These are phyloP conservation scores for Psilocybe tampanensis DNA, from an alignment of 768 basidiomycete species.

Conservation along the genomic window DNA sequence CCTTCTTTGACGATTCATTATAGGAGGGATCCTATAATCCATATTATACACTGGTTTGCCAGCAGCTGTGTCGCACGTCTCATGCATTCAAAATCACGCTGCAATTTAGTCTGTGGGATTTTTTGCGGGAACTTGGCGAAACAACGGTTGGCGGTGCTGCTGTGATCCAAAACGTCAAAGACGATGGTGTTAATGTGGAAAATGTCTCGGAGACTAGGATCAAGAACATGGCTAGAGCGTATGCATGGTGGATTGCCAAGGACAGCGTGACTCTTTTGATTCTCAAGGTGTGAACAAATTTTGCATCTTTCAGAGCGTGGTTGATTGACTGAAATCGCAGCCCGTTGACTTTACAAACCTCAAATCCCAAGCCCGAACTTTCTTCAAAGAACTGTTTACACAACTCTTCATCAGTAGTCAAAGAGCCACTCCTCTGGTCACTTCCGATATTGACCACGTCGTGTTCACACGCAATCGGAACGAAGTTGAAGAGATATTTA, in stretches of 20 bases:
- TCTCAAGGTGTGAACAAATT: slow-evolving; percentile 66
- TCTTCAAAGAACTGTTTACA: slow-evolving; percentile 71
- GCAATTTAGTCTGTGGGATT: slow-evolving; percentile 97
- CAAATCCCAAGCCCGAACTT: slow-evolving; percentile 61
- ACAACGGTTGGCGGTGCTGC: slow-evolving; percentile 78
- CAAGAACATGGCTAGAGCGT: slow-evolving; percentile 79
- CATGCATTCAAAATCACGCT: slow-evolving; percentile 91
- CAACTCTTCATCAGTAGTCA: slow-evolving; percentile 79
- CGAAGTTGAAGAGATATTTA: slow-evolving; percentile 75
- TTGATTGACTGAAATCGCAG: slow-evolving; percentile 40
- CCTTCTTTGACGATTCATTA: slow-evolving; percentile 5
- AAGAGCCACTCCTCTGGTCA: slow-evolving; percentile 64
- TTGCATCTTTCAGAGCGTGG: background rate
- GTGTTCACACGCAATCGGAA: slow-evolving; percentile 54
- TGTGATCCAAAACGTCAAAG: slow-evolving; percentile 66
- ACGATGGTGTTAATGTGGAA: slow-evolving; percentile 50
- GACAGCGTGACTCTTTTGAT: slow-evolving; percentile 73
- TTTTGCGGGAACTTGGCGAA: slow-evolving; percentile 90
- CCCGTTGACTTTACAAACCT: slow-evolving; percentile 85
- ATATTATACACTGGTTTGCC: slow-evolving; percentile 89
- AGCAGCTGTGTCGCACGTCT: slow-evolving; percentile 75
- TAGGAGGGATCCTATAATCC: slow-evolving; percentile 95
- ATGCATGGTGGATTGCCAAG: slow-evolving; percentile 94
- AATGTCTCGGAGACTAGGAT: slow-evolving; percentile 59
- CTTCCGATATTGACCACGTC: slow-evolving; percentile 32